Base-by-base conservation (phyloP, 129 eudicot genomes). In the Cynara cardunculus region DNA sequence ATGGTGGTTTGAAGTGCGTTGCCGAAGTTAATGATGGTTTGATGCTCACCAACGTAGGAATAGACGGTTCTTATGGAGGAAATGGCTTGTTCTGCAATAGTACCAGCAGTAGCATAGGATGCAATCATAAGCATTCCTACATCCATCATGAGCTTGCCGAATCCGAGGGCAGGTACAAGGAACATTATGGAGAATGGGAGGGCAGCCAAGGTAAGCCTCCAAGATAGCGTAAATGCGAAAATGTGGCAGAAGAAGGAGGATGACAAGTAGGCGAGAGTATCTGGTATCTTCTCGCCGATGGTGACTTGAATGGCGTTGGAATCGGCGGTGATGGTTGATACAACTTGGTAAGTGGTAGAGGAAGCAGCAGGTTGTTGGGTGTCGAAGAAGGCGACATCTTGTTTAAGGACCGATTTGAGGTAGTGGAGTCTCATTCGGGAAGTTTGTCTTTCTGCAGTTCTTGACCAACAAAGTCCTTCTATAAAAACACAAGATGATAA, bases 401-500 rank as follows among this genome's bases (percentile, higher is more conserved):
- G 94, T 76, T 82, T 87, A 3, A 91, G 93, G 37, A 89, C 97
- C 25, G 97, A 86, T 88, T 89, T 89, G n/a, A 91, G 86, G 82
- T 91, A 91, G 82, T 86, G 87, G 3, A 88, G 72, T 81, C 94
- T 87, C 89, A 91, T 86, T 25, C 89, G 82, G 10, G 97, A 89
- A 65, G 94, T 89, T 74, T 91, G 97, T 62, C 92, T 89, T 72
- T 91, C 94, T 62, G 92, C 90, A 18, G 94, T 91, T 73, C 94
- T 86, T 78, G 89, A 88, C 94, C 97, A 91, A 84, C 94, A 91
- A 46, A 86, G 77, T 65, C 94, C 97, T 76, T 89, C 97, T 91
- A 31, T 31, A 87, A 65, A 74, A 65, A 66, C 66, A 67, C 65
- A 56, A 56, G 65, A 56, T 0, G 12, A 41, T 1, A 56, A n/a